Percentiles rank a stretch among this genome's conserved stretches.
phyloP scores from a whole-genome alignment of 2,329 filamentous ascomycete genomes.

The Clonostachys solani region DNA sequence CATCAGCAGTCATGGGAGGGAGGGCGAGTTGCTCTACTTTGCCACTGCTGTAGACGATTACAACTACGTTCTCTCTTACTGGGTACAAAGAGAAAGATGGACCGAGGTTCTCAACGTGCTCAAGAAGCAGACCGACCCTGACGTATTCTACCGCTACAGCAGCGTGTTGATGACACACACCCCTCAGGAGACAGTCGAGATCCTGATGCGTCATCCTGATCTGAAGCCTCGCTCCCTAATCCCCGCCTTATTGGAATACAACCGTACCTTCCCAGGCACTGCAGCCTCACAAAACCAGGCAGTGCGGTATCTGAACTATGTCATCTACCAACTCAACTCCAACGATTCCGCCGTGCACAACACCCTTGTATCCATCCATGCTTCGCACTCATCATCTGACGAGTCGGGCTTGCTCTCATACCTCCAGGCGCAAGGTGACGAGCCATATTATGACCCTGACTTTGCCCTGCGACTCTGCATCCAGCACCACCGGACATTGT shows the following conservation, averaged over 20 bases:
- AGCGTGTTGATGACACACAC: conserved; percentile 93
- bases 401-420: conserved; percentile 85
- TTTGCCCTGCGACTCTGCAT: conserved; percentile 96
- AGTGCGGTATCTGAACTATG: conserved; percentile 87
- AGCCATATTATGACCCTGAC: conserved; percentile 87
- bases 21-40: conserved; percentile 88
- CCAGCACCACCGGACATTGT: conserved; percentile 86
- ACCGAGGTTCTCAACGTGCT: conserved; percentile 79
- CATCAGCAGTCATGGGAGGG: conserved; percentile 90
- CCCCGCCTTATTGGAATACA: conserved; percentile 90
- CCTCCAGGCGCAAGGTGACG: conserved; percentile 82
- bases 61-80: conserved; percentile 93
- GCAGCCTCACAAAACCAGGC: conserved; percentile 80
- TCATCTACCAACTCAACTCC: conserved; percentile 81
- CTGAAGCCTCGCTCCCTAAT: conserved; percentile 85
- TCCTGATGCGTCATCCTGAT: conserved; percentile 86
- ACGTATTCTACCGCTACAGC: conserved; percentile 95
- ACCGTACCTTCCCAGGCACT: conserved; percentile 64
- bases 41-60: conserved; percentile 87
- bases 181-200: conserved; percentile 83
- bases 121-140: conserved; percentile 86
- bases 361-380: conserved; percentile 93
- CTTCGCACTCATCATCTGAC: conserved; percentile 74
- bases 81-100: conserved; percentile 96
- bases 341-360: conserved; percentile 89